phyloP scores from a whole-genome alignment of 345 rosid species.

The Pistacia integerrima region DNA sequence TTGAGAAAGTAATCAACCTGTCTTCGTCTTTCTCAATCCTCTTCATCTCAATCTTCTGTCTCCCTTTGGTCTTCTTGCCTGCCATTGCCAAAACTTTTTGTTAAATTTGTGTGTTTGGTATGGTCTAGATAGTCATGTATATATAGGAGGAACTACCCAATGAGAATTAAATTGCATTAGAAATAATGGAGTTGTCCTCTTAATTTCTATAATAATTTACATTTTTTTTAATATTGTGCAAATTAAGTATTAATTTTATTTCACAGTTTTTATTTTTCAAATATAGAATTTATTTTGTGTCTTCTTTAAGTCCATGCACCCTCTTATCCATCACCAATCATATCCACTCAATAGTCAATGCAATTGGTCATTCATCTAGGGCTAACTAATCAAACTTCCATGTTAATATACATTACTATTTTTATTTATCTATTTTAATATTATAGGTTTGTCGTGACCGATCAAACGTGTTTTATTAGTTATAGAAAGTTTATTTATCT shows the following conservation, averaged over 20 bases:
- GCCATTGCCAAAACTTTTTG: background rate
- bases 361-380: too few relatives aligned
- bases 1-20: conserved; percentile 41
- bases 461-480: background rate
- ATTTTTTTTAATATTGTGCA: background rate
- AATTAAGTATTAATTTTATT: background rate
- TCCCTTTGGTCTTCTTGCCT: conserved; percentile 26
- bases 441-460: background rate
- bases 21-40: conserved; percentile 24
- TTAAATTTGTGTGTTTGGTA: background rate
- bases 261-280: background rate
- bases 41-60: conserved; percentile 36
- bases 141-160: background rate
- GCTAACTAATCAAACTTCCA: too few relatives aligned
- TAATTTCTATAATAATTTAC: background rate
- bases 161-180: background rate
- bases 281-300: background rate
- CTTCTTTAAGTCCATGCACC: background rate
- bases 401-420: too few relatives aligned
- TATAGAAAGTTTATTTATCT: too few relatives aligned
- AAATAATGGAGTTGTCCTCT: background rate
- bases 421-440: too few relatives aligned
- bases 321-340: background rate
- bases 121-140: background rate
- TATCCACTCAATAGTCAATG: background rate